phyloP scores from a whole-genome alignment of 352 stramenopile genomes.

The Pythium aristosporum region DNA sequence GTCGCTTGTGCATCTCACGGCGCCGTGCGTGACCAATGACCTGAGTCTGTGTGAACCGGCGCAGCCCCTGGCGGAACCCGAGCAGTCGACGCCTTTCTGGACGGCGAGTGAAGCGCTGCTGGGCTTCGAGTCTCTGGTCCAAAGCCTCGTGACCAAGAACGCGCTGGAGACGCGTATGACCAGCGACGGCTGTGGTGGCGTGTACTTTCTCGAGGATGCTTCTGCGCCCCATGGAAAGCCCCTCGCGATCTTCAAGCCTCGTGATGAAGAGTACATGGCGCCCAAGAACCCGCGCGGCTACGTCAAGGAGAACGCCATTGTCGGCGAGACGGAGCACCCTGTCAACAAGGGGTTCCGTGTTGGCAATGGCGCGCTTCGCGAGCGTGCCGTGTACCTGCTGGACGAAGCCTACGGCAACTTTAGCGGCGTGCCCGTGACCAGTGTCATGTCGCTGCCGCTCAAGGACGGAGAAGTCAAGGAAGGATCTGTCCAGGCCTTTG shows the following conservation, averaged over 20 bases:
- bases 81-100: conserved; percentile 29
- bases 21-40: conserved; percentile 8
- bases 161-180: conserved; percentile 59
- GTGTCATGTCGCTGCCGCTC: conserved; percentile 57
- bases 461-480: conserved; percentile 66
- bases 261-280: conserved; percentile 98
- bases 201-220: conserved; percentile 50
- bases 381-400: conserved; percentile 82
- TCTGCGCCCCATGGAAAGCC: conserved; percentile 30
- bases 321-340: conserved; percentile 77
- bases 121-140: conserved; percentile 45
- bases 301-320: conserved; percentile 78
- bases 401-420: conserved; percentile 80
- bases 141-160: conserved; percentile 32
- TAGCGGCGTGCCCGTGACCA: conserved; percentile 81
- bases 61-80: conserved; percentile 10
- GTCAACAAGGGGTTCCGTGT: conserved; percentile 86
- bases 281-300: conserved; percentile 98
- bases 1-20: conserved; percentile 28
- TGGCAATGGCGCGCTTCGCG: conserved; percentile 81
- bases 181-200: conserved; percentile 76
- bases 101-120: conserved; percentile 42
- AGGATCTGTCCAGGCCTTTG: conserved; percentile 84
- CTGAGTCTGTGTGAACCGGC: too few species aligned
- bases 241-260: conserved; percentile 95